Evolutionary conservation across 495 filamentous ascomycete species (phyloP).

Genomic region (Talaromyces adpressus): DNA sequence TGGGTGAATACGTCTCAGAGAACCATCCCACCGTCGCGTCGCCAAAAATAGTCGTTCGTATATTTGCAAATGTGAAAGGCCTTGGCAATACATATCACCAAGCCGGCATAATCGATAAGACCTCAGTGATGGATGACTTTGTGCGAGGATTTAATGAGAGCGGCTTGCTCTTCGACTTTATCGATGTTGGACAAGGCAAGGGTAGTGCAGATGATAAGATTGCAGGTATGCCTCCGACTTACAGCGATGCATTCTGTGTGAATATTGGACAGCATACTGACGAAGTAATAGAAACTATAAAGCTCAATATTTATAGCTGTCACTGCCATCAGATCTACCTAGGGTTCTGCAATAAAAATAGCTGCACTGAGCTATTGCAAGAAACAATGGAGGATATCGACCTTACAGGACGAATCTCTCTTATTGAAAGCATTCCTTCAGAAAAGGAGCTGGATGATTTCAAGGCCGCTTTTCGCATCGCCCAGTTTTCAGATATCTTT

Average conservation of each 20-base stretch:
- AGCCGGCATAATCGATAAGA: slow-evolving; percentile 48
- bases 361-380: slow-evolving; percentile 65
- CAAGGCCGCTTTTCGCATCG: slow-evolving; percentile 47
- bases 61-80: slow-evolving; percentile 63
- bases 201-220: slow-evolving; percentile 69
- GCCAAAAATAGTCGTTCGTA: slow-evolving; percentile 58
- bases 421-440: slow-evolving; percentile 70
- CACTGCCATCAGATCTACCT: slow-evolving; percentile 79
- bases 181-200: slow-evolving; percentile 66
- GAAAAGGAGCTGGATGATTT: slow-evolving; percentile 54
- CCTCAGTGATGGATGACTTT: slow-evolving; percentile 56
- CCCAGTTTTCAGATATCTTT: slow-evolving; percentile 60
- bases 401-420: slow-evolving; percentile 52
- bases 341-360: slow-evolving; percentile 69
- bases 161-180: slow-evolving; percentile 62
- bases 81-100: slow-evolving; percentile 52
- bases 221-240: slow-evolving; percentile 44
- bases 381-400: slow-evolving; percentile 49
- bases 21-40: slow-evolving; percentile 38
- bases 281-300: slow-evolving; percentile 54
- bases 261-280: slow-evolving; percentile 5
- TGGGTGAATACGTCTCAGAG: slow-evolving; percentile 41
- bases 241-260: not conserved
- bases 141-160: slow-evolving; percentile 69
- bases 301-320: slow-evolving; percentile 56